Percentiles rank a stretch among this genome's conserved stretches.
Evolutionary conservation across 2,329 filamentous ascomycete genomes (phyloP).

Genomic region (Aspergillus pseudonomiae): DNA sequence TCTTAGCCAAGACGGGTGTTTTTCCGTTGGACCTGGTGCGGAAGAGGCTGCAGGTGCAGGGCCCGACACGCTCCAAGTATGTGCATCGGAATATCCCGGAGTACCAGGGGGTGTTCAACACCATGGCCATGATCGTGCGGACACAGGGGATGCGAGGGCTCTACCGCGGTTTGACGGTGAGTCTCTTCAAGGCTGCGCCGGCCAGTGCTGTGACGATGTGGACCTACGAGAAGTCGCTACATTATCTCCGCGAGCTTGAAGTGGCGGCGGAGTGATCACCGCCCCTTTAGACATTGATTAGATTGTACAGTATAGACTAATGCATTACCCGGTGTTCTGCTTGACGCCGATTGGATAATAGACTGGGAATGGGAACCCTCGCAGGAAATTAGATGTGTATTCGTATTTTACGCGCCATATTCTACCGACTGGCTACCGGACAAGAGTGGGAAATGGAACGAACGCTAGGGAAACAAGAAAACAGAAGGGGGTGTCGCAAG

Average conservation of each 20-base stretch:
- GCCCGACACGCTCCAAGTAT: constrained; percentile 77
- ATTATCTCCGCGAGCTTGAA: constrained; percentile 53
- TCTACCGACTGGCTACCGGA: constrained; percentile 12
- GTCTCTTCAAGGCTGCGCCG: constrained; percentile 91
- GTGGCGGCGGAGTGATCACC: constrained; percentile 19
- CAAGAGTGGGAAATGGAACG: constrained; percentile 10
- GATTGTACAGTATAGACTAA: constrained; percentile 8
- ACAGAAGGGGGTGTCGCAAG: constrained; percentile 30
- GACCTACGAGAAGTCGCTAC: constrained; percentile 83
- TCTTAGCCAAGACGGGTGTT: constrained; percentile 83
- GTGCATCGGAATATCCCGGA: constrained; percentile 86
- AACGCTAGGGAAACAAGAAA: constrained; percentile 24
- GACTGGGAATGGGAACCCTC: background rate
- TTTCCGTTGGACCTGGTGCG: constrained; percentile 92
- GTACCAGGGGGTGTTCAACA: constrained; percentile 70
- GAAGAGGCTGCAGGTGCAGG: constrained; percentile 93
- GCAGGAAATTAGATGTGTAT: constrained; percentile 10
- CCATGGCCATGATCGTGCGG: constrained; percentile 68
- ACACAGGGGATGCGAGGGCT: constrained; percentile 77
- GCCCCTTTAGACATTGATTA: background rate
- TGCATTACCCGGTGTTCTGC: constrained; percentile 9
- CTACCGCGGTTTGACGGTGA: constrained; percentile 86
- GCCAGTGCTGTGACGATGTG: constrained; percentile 90
- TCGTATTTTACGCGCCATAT: constrained; percentile 12
- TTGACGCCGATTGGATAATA: background rate